Evolutionary conservation across 768 basidiomycete genomes (phyloP).

Genomic region (Tricholoma furcatifolium): DNA sequence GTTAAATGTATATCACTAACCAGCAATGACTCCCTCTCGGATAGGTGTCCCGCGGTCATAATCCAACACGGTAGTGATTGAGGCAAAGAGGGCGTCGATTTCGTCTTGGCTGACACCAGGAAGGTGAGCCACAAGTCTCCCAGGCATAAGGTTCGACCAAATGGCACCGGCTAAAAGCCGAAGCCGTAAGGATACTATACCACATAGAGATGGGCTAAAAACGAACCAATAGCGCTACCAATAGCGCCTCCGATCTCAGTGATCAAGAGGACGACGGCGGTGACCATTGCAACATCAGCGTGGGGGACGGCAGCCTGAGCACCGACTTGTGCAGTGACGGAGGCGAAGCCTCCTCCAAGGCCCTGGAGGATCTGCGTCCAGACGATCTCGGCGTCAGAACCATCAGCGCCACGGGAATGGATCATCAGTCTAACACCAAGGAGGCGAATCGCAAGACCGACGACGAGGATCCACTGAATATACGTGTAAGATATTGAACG

Average conservation of each 20-base stretch:
- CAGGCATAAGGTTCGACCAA: slow-evolving; percentile 69
- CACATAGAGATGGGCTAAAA: slow-evolving; percentile 6
- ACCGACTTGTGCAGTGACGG: slow-evolving; percentile 52
- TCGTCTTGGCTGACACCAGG: slow-evolving; percentile 44
- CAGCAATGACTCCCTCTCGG: slow-evolving; percentile 62
- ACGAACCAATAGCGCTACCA: slow-evolving; percentile 58
- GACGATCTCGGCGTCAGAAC: slow-evolving; percentile 54
- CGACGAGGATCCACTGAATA: slow-evolving; percentile 44
- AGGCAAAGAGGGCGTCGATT: slow-evolving; percentile 50
- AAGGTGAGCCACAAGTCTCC: slow-evolving; percentile 52
- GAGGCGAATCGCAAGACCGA: slow-evolving; percentile 59
- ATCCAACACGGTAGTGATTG: slow-evolving; percentile 48
- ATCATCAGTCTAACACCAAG: slow-evolving; percentile 70
- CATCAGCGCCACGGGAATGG: slow-evolving; percentile 61
- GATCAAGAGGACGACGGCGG: slow-evolving; percentile 63
- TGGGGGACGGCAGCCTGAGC: slow-evolving; percentile 69
- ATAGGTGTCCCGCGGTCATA: slow-evolving; percentile 54
- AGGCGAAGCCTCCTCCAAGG: slow-evolving; percentile 70
- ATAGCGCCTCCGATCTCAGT: slow-evolving; percentile 70
- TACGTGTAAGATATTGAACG: not conserved
- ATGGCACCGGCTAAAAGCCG: slow-evolving; percentile 51
- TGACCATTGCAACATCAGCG: slow-evolving; percentile 64
- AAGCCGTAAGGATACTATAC: not conserved
- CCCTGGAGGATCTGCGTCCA: slow-evolving; percentile 73
- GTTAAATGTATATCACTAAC: slow-evolving; percentile 26